These are phyloP conservation scores for Picochlorum sp. DNA, from an alignment of 139 green algal species.

Conservation along the genomic window DNA sequence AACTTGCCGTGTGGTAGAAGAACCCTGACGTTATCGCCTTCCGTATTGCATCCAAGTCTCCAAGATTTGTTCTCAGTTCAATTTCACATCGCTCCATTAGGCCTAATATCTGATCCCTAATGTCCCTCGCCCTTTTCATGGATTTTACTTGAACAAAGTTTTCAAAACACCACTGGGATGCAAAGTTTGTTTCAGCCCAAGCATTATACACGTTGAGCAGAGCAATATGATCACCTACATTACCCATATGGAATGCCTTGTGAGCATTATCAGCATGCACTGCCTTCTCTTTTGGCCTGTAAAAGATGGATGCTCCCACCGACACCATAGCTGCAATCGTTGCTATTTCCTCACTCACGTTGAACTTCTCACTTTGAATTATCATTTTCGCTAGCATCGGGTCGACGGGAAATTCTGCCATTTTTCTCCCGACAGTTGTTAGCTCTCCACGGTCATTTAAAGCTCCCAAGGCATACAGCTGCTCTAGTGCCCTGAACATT, in stretches of 20 bases:
- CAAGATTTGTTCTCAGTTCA: slow-evolving; percentile 58
- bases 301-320: slow-evolving; percentile 85
- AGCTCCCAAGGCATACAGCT: slow-evolving; percentile 91
- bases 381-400: slow-evolving; percentile 93
- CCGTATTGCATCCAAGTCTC: slow-evolving; percentile 48
- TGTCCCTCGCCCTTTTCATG: slow-evolving; percentile 93
- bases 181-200: slow-evolving; percentile 87
- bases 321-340: slow-evolving; percentile 90
- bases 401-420: slow-evolving; percentile 97
- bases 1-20: slow-evolving; percentile 88
- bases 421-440: slow-evolving; percentile 82
- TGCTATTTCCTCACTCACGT: slow-evolving; percentile 70
- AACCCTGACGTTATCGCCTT: slow-evolving; percentile 72
- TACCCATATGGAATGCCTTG: slow-evolving; percentile 75
- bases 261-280: slow-evolving; percentile 88
- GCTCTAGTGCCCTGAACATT: slow-evolving; percentile 86
- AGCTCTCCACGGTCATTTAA: slow-evolving; percentile 89
- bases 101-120: slow-evolving; percentile 90
- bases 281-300: slow-evolving; percentile 92
- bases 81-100: slow-evolving; percentile 97
- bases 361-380: slow-evolving; percentile 69
- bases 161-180: slow-evolving; percentile 87
- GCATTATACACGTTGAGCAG: slow-evolving; percentile 74
- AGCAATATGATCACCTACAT: slow-evolving; percentile 84
- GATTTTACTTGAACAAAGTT: slow-evolving; percentile 91